A percentile compares a stretch with the other conserved stretches of the same genome.
Conservation (phyloP, 1,139 yeast species). For the Blastobotrys elegans region DNA sequence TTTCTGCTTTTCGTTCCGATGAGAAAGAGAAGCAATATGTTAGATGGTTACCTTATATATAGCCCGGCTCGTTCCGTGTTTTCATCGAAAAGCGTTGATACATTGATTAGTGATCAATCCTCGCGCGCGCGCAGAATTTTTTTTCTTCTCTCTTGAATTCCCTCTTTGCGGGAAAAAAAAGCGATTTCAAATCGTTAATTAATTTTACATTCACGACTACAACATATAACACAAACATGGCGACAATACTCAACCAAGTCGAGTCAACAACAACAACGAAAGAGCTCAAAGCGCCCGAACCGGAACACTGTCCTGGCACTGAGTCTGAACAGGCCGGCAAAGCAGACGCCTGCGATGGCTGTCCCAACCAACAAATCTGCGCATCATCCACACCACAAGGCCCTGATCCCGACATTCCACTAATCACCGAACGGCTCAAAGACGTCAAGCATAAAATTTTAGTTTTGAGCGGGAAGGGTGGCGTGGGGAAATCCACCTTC, state of each 20-base stretch:
- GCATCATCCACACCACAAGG: slow-evolving; percentile 77
- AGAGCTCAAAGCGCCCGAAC: slow-evolving; percentile 41
- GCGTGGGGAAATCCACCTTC: slow-evolving; percentile 96
- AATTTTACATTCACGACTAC: too few relatives aligned
- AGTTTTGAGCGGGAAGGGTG: slow-evolving; percentile 94
- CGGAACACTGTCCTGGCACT: slow-evolving; percentile 98
- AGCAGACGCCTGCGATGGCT: slow-evolving; percentile 89
- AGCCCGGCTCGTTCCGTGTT: too few relatives aligned
- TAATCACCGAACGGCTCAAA: slow-evolving; percentile 63
- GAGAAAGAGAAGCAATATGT: too few relatives aligned
- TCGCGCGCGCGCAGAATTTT: background rate
- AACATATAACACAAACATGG: too few relatives aligned
- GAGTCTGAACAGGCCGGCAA: slow-evolving; percentile 91
- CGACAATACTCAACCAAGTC: slow-evolving; percentile 1
- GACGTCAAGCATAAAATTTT: slow-evolving; percentile 76
- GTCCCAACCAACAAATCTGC: slow-evolving; percentile 91
- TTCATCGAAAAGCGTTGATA: too few relatives aligned
- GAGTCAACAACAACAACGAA: background rate
- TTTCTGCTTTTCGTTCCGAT: too few relatives aligned
- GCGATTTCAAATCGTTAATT: background rate
- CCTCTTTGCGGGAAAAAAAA: too few relatives aligned
- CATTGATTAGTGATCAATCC: too few relatives aligned
- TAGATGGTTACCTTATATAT: too few relatives aligned
- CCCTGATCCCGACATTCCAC: slow-evolving; percentile 89
- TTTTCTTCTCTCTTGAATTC: background rate